phyloP scores from a whole-genome alignment of 2,329 filamentous ascomycete species.

The Xylariaceae sp. region DNA sequence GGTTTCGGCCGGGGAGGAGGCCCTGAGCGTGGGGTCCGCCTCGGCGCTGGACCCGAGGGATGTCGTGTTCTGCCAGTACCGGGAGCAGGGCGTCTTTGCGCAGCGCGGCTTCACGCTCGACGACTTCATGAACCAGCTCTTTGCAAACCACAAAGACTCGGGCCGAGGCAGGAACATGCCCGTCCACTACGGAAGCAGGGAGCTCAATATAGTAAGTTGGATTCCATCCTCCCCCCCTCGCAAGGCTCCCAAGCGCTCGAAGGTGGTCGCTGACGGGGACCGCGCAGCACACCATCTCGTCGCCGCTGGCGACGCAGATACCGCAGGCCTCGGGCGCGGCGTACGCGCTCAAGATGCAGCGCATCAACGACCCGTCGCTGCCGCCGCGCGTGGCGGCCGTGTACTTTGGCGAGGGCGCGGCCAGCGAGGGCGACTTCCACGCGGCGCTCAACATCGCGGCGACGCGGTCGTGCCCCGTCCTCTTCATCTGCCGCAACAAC shows the following conservation, averaged over 20 bases:
- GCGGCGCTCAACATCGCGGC: slow-evolving; percentile 86
- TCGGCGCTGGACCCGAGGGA: slow-evolving; percentile 78
- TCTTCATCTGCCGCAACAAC: slow-evolving; percentile 91
- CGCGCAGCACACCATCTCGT: slow-evolving; percentile 71
- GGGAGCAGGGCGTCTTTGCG: slow-evolving; percentile 85
- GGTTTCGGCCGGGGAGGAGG: slow-evolving; percentile 92
- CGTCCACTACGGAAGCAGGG: slow-evolving; percentile 83
- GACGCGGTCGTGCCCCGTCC: slow-evolving; percentile 75
- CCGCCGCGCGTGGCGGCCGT: slow-evolving; percentile 66
- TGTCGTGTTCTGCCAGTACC: slow-evolving; percentile 89
- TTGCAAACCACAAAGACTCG: slow-evolving; percentile 74
- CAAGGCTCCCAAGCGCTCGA: background rate
- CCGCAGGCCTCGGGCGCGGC: slow-evolving; percentile 83
- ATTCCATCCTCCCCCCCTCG: too few relatives aligned
- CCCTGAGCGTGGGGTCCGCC: slow-evolving; percentile 81
- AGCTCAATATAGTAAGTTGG: slow-evolving; percentile 76
- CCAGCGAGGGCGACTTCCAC: slow-evolving; percentile 87
- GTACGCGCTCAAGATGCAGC: slow-evolving; percentile 79
- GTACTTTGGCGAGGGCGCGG: slow-evolving; percentile 87
- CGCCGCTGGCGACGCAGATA: slow-evolving; percentile 79
- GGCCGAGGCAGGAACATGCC: slow-evolving; percentile 93
- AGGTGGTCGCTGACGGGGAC: too few relatives aligned
- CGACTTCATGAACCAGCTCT: slow-evolving; percentile 93
- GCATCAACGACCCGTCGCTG: slow-evolving; percentile 60
- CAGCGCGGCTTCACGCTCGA: slow-evolving; percentile 80